Conservation (phyloP, 2,329 filamentous ascomycete species). For the Xylariaceae sp. region DNA sequence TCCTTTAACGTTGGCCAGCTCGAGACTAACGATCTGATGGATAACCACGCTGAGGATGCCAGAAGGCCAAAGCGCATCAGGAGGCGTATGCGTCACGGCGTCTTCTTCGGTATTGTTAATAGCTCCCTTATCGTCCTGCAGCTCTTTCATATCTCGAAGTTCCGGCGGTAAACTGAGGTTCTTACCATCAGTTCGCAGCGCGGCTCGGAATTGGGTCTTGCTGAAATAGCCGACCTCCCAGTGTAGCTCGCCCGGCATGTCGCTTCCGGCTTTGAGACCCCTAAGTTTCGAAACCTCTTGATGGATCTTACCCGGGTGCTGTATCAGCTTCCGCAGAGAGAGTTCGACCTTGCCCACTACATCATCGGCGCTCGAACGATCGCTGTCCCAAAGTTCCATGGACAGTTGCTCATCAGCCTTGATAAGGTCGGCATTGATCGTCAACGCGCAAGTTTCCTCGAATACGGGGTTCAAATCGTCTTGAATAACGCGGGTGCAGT, state of each 20-base stretch:
- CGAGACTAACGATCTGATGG: slow-evolving; percentile 92
- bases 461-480: slow-evolving; percentile 92
- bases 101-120: slow-evolving; percentile 71
- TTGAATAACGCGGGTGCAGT: slow-evolving; percentile 92
- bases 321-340: slow-evolving; percentile 90
- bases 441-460: slow-evolving; percentile 77
- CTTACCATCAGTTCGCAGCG: slow-evolving; percentile 80
- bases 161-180: slow-evolving; percentile 69
- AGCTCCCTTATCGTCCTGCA: slow-evolving; percentile 83
- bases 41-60: slow-evolving; percentile 81
- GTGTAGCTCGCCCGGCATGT: slow-evolving; percentile 88
- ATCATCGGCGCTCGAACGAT: slow-evolving; percentile 86
- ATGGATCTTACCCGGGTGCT: slow-evolving; percentile 90
- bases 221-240: slow-evolving; percentile 97
- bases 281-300: slow-evolving; percentile 77
- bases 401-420: slow-evolving; percentile 91
- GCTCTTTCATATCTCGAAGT: slow-evolving; percentile 65
- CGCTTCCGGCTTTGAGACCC: slow-evolving; percentile 75
- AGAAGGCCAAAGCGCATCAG: slow-evolving; percentile 93
- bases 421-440: slow-evolving; percentile 85
- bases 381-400: slow-evolving; percentile 94
- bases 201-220: slow-evolving; percentile 81
- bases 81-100: slow-evolving; percentile 81
- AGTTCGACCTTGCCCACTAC: slow-evolving; percentile 92
- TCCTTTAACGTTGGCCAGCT: slow-evolving; percentile 86